A percentile compares a stretch with the other conserved stretches of the same genome.
These are phyloP conservation scores for Fusarium liriodendri DNA, from an alignment of 2,329 filamentous ascomycete species.

Conservation along the genomic window DNA sequence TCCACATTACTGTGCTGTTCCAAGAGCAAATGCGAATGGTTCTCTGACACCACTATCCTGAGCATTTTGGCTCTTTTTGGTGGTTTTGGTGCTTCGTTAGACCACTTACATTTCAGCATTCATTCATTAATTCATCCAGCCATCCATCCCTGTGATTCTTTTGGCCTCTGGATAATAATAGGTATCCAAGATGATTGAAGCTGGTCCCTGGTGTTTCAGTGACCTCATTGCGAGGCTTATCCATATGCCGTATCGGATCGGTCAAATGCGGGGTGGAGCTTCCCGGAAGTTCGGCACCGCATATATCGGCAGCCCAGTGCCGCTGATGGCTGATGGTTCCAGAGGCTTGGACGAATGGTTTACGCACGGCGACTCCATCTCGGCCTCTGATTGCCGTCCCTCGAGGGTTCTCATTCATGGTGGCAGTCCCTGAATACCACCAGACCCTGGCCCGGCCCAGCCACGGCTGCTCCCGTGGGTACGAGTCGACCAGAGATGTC, in stretches of 20 bases:
- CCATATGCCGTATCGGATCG: slow-evolving; percentile 18
- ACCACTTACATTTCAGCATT: slow-evolving; percentile 63
- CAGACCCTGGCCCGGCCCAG: slow-evolving; percentile 4
- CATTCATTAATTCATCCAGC: not conserved
- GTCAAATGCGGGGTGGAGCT: slow-evolving; percentile 24
- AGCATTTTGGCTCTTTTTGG: slow-evolving; percentile 43
- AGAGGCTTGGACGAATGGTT: slow-evolving; percentile 22
- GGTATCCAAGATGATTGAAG: not conserved
- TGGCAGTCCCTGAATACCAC: slow-evolving; percentile 8
- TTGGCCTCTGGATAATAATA: not conserved
- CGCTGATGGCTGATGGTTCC: slow-evolving; percentile 34
- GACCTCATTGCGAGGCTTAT: slow-evolving; percentile 11
- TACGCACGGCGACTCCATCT: slow-evolving; percentile 22
- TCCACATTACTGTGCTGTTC: slow-evolving; percentile 64
- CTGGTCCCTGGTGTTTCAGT: not conserved
- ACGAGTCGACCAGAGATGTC: not conserved
- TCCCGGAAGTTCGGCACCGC: slow-evolving; percentile 45
- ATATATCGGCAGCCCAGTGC: slow-evolving; percentile 36
- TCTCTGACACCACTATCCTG: slow-evolving; percentile 68
- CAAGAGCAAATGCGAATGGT: slow-evolving; percentile 64
- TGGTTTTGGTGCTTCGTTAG: slow-evolving; percentile 73
- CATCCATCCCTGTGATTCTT: not conserved
- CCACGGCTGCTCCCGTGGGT: slow-evolving; percentile 24
- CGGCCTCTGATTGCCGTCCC: slow-evolving; percentile 34
- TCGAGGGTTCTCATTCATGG: not conserved